Percentiles rank a stretch among this genome's conserved stretches.
phyloP scores from a whole-genome alignment of 805 yeast species.

The Candida dajiaensis region DNA sequence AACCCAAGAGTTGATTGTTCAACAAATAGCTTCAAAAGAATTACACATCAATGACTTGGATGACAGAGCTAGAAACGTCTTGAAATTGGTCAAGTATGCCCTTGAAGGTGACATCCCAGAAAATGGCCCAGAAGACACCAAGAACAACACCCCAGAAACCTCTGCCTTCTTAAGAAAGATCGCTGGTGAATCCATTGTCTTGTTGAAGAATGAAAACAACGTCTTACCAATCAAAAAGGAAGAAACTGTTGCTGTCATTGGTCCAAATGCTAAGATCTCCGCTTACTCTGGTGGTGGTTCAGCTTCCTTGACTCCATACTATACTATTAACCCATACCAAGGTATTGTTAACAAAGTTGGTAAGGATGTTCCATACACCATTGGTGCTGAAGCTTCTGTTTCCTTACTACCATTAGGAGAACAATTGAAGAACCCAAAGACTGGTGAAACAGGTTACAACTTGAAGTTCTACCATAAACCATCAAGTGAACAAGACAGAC shows the following conservation, averaged over 20 bases:
- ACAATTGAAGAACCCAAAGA: constrained; percentile 9
- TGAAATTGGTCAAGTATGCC: constrained; percentile 41
- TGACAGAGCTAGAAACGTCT: constrained; percentile 41
- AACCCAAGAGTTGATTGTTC: constrained; percentile 30
- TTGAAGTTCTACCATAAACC: constrained; percentile 18
- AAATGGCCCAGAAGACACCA: constrained; percentile 29
- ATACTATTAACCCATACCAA: constrained; percentile 41
- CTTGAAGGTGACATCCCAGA: constrained; percentile 36
- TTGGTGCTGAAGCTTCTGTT: constrained; percentile 32
- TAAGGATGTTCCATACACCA: constrained; percentile 17
- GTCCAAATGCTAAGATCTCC: constrained; percentile 49
- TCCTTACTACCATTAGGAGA: constrained; percentile 26
- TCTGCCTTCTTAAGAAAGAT: constrained; percentile 31
- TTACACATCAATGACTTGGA: constrained; percentile 36
- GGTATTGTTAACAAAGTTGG: constrained; percentile 31
- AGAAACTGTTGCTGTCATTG: constrained; percentile 44
- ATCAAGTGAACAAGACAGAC: constrained; percentile 16
- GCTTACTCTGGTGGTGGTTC: constrained; percentile 59
- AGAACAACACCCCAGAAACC: constrained; percentile 41
- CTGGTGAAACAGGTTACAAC: constrained; percentile 19
- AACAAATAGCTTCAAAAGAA: constrained; percentile 33
- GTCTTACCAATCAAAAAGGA: constrained; percentile 42
- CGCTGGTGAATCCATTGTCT: constrained; percentile 46
- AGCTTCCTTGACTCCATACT: constrained; percentile 43
- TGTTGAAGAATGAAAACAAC: constrained; percentile 45